phyloP scores from a whole-genome alignment of 2,329 filamentous ascomycete genomes.

The Aspergillus costaricaensis region DNA sequence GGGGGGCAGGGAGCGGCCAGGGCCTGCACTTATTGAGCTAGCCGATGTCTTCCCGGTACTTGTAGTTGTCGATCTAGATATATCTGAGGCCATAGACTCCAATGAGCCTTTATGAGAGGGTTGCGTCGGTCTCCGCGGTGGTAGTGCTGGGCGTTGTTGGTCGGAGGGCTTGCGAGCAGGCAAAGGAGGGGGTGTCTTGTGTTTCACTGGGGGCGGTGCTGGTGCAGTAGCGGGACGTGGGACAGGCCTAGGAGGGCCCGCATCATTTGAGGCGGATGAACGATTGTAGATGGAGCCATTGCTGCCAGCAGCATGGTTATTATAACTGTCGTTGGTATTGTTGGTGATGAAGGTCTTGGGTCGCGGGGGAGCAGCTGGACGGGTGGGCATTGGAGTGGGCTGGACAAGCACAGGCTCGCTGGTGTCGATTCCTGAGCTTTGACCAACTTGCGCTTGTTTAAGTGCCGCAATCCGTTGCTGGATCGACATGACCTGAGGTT shows the following conservation, averaged over 20 bases:
- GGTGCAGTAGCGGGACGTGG: conserved; percentile 28
- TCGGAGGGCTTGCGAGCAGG: conserved; percentile 46
- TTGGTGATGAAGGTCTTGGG: conserved; percentile 10
- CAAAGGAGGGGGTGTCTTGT: conserved; percentile 46
- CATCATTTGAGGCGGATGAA: conserved; percentile 24
- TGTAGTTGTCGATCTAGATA: conserved; percentile 50
- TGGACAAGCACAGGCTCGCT: conserved; percentile 26
- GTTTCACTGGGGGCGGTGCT: conserved; percentile 25
- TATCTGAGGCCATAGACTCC: conserved; percentile 57
- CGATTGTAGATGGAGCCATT: conserved; percentile 39
- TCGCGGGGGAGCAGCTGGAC: conserved; percentile 26
- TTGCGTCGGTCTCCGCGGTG: conserved; percentile 46
- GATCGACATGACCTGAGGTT: conserved; percentile 46
- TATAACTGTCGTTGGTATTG: not conserved
- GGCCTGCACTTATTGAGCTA: conserved; percentile 31
- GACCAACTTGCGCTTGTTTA: conserved; percentile 46
- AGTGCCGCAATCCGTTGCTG: conserved; percentile 50
- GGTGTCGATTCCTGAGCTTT: conserved; percentile 33
- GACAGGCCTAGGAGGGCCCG: conserved; percentile 25
- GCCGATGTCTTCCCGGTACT: conserved; percentile 43
- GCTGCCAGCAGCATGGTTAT: conserved; percentile 12
- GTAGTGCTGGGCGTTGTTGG: conserved; percentile 49
- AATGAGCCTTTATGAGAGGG: conserved; percentile 44
- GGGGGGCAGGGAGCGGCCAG: conserved; percentile 51
- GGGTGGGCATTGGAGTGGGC: conserved; percentile 26